phyloP scores from a whole-genome alignment of 768 basidiomycete genomes.

The Xanthoconium stramineum region DNA sequence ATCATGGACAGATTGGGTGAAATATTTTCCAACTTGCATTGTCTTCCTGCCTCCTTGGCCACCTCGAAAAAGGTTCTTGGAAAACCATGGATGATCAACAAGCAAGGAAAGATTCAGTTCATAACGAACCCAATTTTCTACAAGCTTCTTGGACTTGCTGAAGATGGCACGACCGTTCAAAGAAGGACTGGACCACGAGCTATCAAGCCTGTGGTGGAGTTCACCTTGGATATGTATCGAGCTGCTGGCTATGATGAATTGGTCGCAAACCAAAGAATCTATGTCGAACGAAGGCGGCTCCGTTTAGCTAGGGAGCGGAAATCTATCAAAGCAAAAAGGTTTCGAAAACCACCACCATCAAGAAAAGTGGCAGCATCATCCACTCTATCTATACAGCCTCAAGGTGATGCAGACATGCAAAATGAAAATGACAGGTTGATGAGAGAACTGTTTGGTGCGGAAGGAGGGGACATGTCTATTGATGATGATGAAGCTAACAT shows the following conservation, averaged over 20 bases:
- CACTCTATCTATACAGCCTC: too few species aligned
- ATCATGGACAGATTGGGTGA: background rate
- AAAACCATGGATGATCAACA: background rate
- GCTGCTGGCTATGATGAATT: background rate
- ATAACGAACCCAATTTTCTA: background rate
- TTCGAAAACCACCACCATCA: background rate
- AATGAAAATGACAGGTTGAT: too few species aligned
- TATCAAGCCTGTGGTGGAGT: background rate
- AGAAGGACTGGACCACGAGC: background rate
- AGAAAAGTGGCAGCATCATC: background rate
- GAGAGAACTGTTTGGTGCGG: too few species aligned
- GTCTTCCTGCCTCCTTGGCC: background rate
- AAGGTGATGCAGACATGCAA: too few species aligned
- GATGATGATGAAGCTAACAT: too few species aligned
- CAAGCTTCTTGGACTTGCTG: background rate
- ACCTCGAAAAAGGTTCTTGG: background rate
- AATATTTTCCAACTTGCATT: background rate
- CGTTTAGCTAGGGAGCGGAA: background rate
- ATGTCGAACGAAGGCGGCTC: background rate
- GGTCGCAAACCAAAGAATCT: background rate
- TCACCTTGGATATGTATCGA: background rate
- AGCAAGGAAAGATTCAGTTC: background rate
- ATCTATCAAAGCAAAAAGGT: background rate
- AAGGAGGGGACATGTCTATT: too few species aligned
- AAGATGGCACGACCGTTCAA: background rate